Percentiles rank a stretch among this genome's conserved stretches.
Conservation (phyloP, 2,329 filamentous ascomycete species). For the Lithohypha guttulata region DNA sequence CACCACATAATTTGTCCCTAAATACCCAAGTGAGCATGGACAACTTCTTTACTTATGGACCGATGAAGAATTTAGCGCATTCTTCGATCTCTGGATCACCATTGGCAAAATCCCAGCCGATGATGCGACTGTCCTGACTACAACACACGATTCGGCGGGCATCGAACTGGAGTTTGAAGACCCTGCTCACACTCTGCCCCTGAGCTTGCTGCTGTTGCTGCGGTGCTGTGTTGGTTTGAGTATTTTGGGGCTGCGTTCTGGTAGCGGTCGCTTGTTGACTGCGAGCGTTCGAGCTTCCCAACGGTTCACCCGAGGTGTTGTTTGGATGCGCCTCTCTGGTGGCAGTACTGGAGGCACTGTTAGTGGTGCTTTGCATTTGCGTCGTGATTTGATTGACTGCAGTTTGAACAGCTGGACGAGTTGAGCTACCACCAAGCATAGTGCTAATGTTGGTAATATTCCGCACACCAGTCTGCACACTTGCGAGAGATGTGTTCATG, state of each 20-base stretch:
- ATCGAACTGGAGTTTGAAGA: slow-evolving; percentile 97
- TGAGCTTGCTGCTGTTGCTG: slow-evolving; percentile 19
- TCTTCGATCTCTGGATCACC: slow-evolving; percentile 70
- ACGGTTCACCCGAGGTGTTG: too few species aligned
- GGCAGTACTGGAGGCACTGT: not conserved
- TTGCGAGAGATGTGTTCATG: slow-evolving; percentile 14
- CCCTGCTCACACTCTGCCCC: slow-evolving; percentile 38
- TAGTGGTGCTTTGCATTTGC: slow-evolving; percentile 6
- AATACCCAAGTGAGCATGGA: too few species aligned
- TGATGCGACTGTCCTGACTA: slow-evolving; percentile 80
- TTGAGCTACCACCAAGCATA: slow-evolving; percentile 1
- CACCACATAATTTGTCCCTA: too few species aligned
- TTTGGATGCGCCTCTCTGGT: not conserved
- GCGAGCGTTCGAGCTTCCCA: too few species aligned
- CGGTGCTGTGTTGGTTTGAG: slow-evolving; percentile 8
- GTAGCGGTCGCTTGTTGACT: too few species aligned
- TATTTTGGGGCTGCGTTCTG: not conserved
- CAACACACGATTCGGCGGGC: slow-evolving; percentile 88
- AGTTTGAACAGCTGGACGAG: slow-evolving; percentile 3
- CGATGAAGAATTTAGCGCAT: slow-evolving; percentile 73
- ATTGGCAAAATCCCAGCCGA: slow-evolving; percentile 96
- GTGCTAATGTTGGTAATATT: slow-evolving; percentile 16
- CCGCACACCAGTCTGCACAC: slow-evolving; percentile 16
- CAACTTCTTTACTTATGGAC: too few species aligned
- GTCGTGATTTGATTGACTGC: slow-evolving; percentile 7